phyloP scores from a whole-genome alignment of 352 stramenopile species.

The Achlya hypogyna region DNA sequence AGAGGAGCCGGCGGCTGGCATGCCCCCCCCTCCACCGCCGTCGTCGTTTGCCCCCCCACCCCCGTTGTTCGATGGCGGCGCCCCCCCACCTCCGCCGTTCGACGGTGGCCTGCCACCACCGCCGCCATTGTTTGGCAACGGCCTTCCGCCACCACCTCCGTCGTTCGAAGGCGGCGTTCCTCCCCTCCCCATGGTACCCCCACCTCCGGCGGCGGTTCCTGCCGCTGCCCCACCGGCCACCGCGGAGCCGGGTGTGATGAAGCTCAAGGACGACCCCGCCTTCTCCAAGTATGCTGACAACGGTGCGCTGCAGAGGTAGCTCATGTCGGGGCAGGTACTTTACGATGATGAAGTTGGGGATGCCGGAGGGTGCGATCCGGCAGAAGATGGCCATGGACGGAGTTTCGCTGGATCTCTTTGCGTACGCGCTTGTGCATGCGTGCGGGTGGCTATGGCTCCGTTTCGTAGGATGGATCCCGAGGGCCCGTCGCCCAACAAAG shows the following conservation, averaged over 20 bases:
- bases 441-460: neutral
- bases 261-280: slow-evolving; percentile 70
- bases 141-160: no score
- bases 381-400: slow-evolving; percentile 78
- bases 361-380: slow-evolving; percentile 67
- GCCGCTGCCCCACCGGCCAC: no score
- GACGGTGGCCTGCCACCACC: neutral
- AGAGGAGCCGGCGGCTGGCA: slow-evolving; percentile 31
- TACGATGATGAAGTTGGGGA: slow-evolving; percentile 72
- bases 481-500: slow-evolving; percentile 54
- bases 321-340: slow-evolving; percentile 50
- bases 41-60: slow-evolving; percentile 8
- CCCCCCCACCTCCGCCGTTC: neutral
- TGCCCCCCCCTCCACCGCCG: slow-evolving; percentile 40
- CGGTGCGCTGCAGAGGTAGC: no score
- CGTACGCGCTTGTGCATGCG: slow-evolving; percentile 29
- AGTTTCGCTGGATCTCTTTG: slow-evolving; percentile 59
- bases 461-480: slow-evolving; percentile 63
- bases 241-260: slow-evolving; percentile 33
- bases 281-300: slow-evolving; percentile 65
- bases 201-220: no score
- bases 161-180: no score
- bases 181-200: no score
- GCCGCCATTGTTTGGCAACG: slow-evolving; percentile 14
- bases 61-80: neutral